Conservation (phyloP, 805 yeast genomes). For the Lachancea fermentati region DNA sequence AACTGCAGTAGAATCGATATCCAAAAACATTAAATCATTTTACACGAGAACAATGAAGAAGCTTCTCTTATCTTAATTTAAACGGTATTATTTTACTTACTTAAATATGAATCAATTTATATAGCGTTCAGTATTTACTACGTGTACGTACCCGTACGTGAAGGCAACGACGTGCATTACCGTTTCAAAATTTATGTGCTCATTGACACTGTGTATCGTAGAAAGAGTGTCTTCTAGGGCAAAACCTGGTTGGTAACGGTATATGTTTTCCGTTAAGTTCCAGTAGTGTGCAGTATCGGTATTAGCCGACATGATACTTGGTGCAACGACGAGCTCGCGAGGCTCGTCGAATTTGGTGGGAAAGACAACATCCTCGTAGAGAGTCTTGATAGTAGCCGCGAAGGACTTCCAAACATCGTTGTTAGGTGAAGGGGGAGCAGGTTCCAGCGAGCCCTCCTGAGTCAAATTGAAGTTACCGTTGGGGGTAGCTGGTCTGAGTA, state of each 20-base stretch:
- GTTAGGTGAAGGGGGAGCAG: slow-evolving; percentile 50
- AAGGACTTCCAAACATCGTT: slow-evolving; percentile 49
- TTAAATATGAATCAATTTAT: too few relatives aligned
- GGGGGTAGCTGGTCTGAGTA: slow-evolving; percentile 15
- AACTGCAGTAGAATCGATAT: too few relatives aligned
- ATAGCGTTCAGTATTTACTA: too few relatives aligned
- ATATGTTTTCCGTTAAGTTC: slow-evolving; percentile 55
- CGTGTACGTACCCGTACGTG: slow-evolving; percentile 19
- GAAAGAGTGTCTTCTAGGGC: slow-evolving; percentile 17
- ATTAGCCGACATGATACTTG: slow-evolving; percentile 60
- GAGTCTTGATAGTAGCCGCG: slow-evolving; percentile 57
- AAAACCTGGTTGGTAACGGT: slow-evolving; percentile 50
- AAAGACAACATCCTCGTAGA: slow-evolving; percentile 47
- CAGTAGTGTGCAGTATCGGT: slow-evolving; percentile 68
- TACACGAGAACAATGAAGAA: too few relatives aligned
- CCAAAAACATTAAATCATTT: too few relatives aligned
- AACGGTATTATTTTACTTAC: too few relatives aligned
- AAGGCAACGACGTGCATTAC: slow-evolving; percentile 22
- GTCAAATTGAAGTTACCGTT: slow-evolving; percentile 41
- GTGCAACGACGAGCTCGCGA: slow-evolving; percentile 38
- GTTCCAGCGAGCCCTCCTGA: slow-evolving; percentile 33
- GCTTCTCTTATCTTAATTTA: too few relatives aligned
- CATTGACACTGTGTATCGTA: slow-evolving; percentile 22
- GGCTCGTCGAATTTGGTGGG: slow-evolving; percentile 15
- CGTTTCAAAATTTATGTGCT: slow-evolving; percentile 19